Percentiles rank a stretch among this genome's conserved stretches.
Conservation (phyloP, 2,329 filamentous ascomycete species). For the Alternaria alternata region DNA sequence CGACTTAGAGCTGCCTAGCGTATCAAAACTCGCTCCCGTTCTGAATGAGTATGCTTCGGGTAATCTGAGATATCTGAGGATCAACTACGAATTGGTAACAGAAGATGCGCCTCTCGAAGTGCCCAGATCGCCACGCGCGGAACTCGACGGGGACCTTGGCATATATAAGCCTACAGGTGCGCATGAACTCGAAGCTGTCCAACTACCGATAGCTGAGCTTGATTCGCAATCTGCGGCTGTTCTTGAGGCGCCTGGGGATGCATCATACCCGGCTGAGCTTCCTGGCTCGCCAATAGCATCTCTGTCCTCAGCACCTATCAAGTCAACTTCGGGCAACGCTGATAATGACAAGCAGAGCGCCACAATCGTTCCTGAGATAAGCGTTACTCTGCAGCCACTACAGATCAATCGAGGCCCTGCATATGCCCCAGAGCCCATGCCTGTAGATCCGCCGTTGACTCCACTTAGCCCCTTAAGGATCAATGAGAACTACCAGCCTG, state of each 20-base stretch:
- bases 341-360: not conserved
- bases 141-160: conserved; percentile 36
- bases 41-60: conserved; percentile 58
- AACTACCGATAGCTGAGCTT: conserved; percentile 31
- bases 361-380: conserved; percentile 21
- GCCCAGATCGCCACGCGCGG: conserved; percentile 30
- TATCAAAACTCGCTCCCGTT: conserved; percentile 63
- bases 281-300: conserved; percentile 26
- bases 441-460: conserved; percentile 20
- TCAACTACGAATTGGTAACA: conserved; percentile 64
- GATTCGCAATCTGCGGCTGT: conserved; percentile 27
- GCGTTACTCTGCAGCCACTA: conserved; percentile 45
- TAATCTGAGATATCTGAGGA: conserved; percentile 62
- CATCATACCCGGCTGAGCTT: conserved; percentile 32
- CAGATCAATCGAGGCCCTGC: conserved; percentile 52
- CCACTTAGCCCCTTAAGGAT: conserved; percentile 23
- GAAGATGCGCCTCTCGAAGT: conserved; percentile 46
- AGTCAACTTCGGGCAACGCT: not conserved
- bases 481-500: conserved; percentile 14
- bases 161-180: conserved; percentile 29
- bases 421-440: conserved; percentile 58
- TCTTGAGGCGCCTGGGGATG: conserved; percentile 41
- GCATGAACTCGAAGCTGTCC: conserved; percentile 37
- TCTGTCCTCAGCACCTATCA: not conserved
- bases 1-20: conserved; percentile 54